Base-by-base conservation (phyloP, 2,329 filamentous ascomycete species). In the Colletotrichum graminicola region DNA sequence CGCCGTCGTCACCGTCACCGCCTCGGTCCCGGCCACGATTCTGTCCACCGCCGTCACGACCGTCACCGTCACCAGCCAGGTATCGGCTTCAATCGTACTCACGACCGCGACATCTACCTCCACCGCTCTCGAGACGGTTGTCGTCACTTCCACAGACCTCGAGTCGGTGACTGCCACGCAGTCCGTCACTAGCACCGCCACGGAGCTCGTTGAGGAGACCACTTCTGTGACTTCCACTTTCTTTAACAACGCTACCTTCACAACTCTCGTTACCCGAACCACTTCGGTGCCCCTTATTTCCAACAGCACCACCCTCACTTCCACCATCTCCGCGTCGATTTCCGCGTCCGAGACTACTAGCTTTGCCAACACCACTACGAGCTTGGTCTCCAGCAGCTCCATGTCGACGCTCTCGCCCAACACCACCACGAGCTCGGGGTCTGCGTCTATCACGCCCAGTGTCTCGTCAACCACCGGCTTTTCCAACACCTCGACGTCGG, bases 191-290 rank as follows among this genome's bases (percentile, higher is more conserved):
- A 71, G 65, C 68, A 71, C 68, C 47, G 43, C 59, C 45, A 71
- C 68, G 36, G 68, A 71, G 32, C 12, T 71, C 18, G n/a, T 71
- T n/a, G 59, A 63, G 68, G 68, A 71, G 68, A 59, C 57, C 26
- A 60, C 59, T 14, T 68, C 68, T 49, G 57, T 71, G 45, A 68
- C 68, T 47, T 51, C 39, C 59, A 68, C 68, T 1, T 54, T 71
- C 57, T 14, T 67, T 68, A 41, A 41, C 59, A 71, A 71, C 65
- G 68, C 65, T 26, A 71, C 68, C n/a, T 68, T 63, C 65, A 71
- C 68, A 5, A 71, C 68, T 14, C 63, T 71, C 65, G 60, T 71
- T 67, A 71, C 68, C 32, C 65, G 68, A 59, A 71, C 68, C 29
- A 62, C 45, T 21, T 63, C 65, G 16, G 39, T 64, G 26, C 51